Base-by-base conservation (phyloP, 2,329 filamentous ascomycete species). In the Stagonosporopsis chrysanthemi region DNA sequence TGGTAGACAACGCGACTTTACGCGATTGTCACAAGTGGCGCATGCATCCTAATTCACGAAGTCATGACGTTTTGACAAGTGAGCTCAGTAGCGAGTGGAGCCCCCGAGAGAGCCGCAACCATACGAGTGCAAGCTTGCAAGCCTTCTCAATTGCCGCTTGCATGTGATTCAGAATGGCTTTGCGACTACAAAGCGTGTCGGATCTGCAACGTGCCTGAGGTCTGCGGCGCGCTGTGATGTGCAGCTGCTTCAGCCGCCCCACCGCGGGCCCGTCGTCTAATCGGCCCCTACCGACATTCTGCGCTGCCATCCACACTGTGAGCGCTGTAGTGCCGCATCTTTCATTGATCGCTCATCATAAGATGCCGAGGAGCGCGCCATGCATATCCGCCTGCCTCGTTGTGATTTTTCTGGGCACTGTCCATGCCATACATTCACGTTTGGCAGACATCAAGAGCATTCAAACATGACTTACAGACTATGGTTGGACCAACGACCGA, bases 11-110 rank as follows among this genome's bases (percentile, higher is more conserved):
- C 48, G 48, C 54, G 48, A 40, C 54, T 57, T 52, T 57, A 57
- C 54, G 49, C 54, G 49, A 40, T 52, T 53, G 43, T 38, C 26
- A 11, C 24, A 35, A 57, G 54, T 52, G 54, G 54, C 54, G 54
- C 54, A 52, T 35, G 44, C 43, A 40, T 48, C 48, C 54, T n/a
- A 57, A 57, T 57, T 49, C 54, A 57, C 48, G 12, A 57, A 57
- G 54, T 57, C 54, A 57, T 57, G 54, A 57, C 54, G 54, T 57
- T 52, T 36, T 47, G 54, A 57, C 48, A 52, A 35, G 48, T 52
- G 44, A 48, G 12, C 29, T 39, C 6, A 57, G 54, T 52, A 40
- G 43, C 31, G 48, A 52, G 54, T 52, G 54, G 54, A 57, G 43
- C 54, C 48, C 17, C 36, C 36, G 29, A 33, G 15, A 29, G 43